A percentile compares a stretch with the other conserved stretches of the same genome.
phyloP scores from a whole-genome alignment of 148 eudicot species.

The Fagopyrum homotropicum region DNA sequence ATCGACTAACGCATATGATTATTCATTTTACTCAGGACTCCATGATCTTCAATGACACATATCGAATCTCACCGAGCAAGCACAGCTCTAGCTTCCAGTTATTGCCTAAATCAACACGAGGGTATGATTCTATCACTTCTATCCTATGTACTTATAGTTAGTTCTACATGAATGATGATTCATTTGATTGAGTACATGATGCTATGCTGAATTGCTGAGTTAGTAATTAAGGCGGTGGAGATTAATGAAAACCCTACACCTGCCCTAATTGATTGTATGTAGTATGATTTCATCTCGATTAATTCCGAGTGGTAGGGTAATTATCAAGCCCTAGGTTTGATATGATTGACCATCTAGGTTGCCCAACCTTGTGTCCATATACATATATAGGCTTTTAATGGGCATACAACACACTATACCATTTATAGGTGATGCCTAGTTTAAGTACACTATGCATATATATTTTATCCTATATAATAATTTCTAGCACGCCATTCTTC shows the following conservation, averaged over 20 bases:
- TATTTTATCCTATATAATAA: background rate
- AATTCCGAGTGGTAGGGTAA: background rate
- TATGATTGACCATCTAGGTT: background rate
- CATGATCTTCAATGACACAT: background rate
- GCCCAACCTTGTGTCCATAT: no score
- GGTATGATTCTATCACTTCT: background rate
- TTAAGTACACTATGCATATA: background rate
- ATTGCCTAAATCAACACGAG: background rate
- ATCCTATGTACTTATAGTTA: background rate
- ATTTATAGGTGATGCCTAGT: background rate
- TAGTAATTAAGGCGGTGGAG: background rate
- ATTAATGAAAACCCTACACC: no score
- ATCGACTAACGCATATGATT: no score
- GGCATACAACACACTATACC: background rate
- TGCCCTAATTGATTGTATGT: conserved; percentile 1
- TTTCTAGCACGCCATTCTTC: background rate
- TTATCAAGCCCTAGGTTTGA: background rate
- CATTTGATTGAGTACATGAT: no score
- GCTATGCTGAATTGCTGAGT: background rate
- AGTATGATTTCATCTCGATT: background rate
- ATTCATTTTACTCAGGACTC: no score
- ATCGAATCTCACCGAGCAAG: background rate
- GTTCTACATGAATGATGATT: background rate
- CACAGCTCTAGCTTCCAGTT: background rate
- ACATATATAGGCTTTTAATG: no score